Percentiles rank a stretch among this genome's conserved stretches.
Evolutionary conservation across 768 basidiomycete genomes (phyloP).

Genomic region (Pholiota conissans): DNA sequence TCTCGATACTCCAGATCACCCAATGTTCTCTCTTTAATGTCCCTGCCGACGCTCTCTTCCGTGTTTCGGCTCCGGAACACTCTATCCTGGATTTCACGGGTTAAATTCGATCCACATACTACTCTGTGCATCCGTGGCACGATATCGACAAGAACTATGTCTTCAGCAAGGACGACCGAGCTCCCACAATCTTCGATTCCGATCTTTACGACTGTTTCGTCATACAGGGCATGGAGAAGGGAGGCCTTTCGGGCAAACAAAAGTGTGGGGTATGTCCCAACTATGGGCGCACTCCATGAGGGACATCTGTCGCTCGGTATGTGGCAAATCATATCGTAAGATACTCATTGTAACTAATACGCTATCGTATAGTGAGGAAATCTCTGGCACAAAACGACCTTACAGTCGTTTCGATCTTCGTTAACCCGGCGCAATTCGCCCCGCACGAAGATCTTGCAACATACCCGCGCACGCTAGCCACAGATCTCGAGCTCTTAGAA

Average conservation of each 20-base stretch:
- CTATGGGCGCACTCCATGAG: conserved; percentile 96
- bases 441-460: conserved; percentile 90
- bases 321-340: conserved; percentile 21
- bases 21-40: background rate
- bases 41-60: background rate
- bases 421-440: conserved; percentile 97
- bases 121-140: background rate
- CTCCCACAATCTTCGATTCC: conserved; percentile 41
- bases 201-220: conserved; percentile 57
- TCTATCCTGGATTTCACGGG: background rate
- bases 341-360: background rate
- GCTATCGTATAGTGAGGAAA: conserved; percentile 56
- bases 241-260: conserved; percentile 55
- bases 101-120: too few species aligned
- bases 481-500: conserved; percentile 67
- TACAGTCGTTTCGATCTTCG: conserved; percentile 94
- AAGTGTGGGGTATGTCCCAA: conserved; percentile 92
- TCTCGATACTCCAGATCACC: background rate
- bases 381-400: conserved; percentile 79
- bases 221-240: conserved; percentile 74
- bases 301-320: conserved; percentile 91
- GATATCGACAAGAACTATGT: conserved; percentile 6
- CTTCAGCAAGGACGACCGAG: conserved; percentile 13
- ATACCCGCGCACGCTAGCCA: conserved; percentile 85
- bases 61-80: background rate